Base-by-base conservation (phyloP, 441 rosid genomes). In the Flueggea neowawraea region DNA sequence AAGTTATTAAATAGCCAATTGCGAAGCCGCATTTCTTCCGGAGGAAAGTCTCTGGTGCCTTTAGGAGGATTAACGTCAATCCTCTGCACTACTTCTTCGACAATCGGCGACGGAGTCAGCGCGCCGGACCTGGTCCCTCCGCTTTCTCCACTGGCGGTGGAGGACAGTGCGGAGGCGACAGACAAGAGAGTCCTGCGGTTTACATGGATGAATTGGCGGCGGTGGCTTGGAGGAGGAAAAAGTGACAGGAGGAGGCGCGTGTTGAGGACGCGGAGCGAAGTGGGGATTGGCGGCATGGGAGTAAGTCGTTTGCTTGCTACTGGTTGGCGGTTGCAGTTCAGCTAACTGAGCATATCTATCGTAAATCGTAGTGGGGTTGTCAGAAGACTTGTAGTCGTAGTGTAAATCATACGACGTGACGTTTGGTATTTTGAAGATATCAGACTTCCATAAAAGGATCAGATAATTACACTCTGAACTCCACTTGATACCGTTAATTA, bases 1-100 rank as follows among this genome's bases (percentile, higher is more conserved):
- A 90, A 94, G 65, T 90, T 84, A 79, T 74, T 49, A 67, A 93
- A 90, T 58, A 93, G 91, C 97, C 97, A 88, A 36, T 76, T 90
- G 48, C 96, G 91, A 22, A 93, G 89, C 11, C 96, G 88, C 97
- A 90, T 90, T 58, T 90, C 95, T 65, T 90, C 95, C 14, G 95
- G 97, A 54, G 96, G 84, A 75, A 90, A 90, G 73, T 90, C 98
- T 31, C 97, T 80, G 67, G 98, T 93, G 9, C 96, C 93, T 76
- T 87, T 88, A 14, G 96, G 97, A 52, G 96, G 97, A 75, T 90
- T 88, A 10, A 87, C 93, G 52, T 93, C 93, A 52, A 93, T 87
- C 69, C 63, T 88, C 74, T 22, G 28, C 28, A 22, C 28, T 22
- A 22, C 28, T 22, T 80, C 77, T 65, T 72, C 51, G 1, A 73